phyloP scores from a whole-genome alignment of 2,329 filamentous ascomycete species.

The Didymella segeticola region DNA sequence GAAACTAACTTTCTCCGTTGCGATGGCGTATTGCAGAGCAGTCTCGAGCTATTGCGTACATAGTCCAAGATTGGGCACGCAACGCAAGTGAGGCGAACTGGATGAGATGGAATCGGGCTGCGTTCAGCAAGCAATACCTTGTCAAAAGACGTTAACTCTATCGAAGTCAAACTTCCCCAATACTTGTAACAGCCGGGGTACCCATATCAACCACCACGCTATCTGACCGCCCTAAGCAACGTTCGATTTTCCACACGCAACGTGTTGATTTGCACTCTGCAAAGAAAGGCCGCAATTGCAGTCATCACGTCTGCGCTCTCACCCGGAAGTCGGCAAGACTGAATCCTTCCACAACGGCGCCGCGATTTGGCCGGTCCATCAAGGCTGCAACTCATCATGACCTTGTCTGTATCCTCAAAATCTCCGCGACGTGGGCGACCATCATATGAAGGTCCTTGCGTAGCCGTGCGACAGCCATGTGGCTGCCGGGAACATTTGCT shows the following conservation, averaged over 20 bases:
- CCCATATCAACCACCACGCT: conserved; percentile 15
- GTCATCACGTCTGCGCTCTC: not conserved
- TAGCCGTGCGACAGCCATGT: conserved; percentile 9
- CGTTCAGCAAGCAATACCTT: conserved; percentile 10
- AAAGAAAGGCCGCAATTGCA: not conserved
- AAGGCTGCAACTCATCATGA: conserved; percentile 4
- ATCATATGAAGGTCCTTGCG: not conserved
- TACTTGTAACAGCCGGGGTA: conserved; percentile 6
- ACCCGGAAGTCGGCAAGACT: conserved; percentile 6
- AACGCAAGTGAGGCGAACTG: conserved; percentile 2
- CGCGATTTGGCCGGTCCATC: conserved; percentile 4
- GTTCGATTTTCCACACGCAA: not conserved
- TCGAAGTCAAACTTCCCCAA: conserved; percentile 4
- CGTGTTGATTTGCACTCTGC: not conserved
- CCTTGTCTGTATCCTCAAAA: conserved; percentile 10
- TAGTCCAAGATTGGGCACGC: not conserved
- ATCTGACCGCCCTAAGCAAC: conserved; percentile 13
- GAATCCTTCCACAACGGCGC: conserved; percentile 7
- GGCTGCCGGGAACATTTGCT: conserved; percentile 7
- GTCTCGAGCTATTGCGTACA: not conserved
- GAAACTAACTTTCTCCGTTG: not conserved
- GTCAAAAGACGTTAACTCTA: conserved; percentile 1
- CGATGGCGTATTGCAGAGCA: not conserved
- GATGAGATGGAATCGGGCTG: not conserved
- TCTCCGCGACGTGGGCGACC: conserved; percentile 14